Percentiles rank a stretch among this genome's conserved stretches.
phyloP scores from a whole-genome alignment of 2,329 filamentous ascomycete species.

The Cercospora zeae-maydis region DNA sequence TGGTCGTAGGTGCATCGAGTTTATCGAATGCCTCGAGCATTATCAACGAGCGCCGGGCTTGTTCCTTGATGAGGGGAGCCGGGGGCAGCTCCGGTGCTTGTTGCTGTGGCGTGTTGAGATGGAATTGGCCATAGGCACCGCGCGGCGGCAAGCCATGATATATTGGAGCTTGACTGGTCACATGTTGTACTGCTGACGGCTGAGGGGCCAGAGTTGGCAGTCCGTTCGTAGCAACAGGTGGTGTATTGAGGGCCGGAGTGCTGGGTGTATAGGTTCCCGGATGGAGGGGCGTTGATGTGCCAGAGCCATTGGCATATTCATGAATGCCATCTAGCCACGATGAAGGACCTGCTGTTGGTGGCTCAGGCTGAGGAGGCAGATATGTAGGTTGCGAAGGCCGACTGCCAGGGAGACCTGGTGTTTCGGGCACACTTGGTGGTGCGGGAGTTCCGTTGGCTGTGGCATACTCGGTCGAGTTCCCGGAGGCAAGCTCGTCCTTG shows the following conservation, averaged over 20 bases:
- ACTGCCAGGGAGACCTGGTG: conserved; percentile 17
- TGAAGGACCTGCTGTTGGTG: conserved; percentile 24
- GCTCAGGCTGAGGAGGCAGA: conserved; percentile 1
- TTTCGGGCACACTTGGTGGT: conserved; percentile 11
- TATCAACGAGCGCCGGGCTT: conserved; percentile 35
- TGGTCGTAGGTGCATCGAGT: conserved; percentile 29
- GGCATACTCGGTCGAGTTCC: conserved; percentile 8
- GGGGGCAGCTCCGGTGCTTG: conserved; percentile 24
- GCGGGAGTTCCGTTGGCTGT: conserved; percentile 6
- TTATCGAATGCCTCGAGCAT: conserved; percentile 36
- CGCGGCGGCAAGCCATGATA: conserved; percentile 24
- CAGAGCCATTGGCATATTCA: conserved; percentile 38
- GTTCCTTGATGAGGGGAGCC: conserved; percentile 32
- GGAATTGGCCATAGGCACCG: conserved; percentile 16
- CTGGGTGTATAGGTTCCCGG: conserved; percentile 20
- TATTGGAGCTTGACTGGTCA: conserved; percentile 4
- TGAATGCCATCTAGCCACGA: conserved; percentile 46
- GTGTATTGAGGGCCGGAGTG: conserved; percentile 18
- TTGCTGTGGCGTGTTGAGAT: conserved; percentile 20
- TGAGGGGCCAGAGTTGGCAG: conserved; percentile 15
- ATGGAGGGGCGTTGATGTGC: not conserved
- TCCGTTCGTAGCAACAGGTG: conserved; percentile 4
- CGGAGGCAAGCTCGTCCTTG: not conserved
- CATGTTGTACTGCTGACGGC: conserved; percentile 7
- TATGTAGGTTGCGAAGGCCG: conserved; percentile 2